phyloP scores from a whole-genome alignment of 495 filamentous ascomycete genomes.

The Penicillium cinerascens region DNA sequence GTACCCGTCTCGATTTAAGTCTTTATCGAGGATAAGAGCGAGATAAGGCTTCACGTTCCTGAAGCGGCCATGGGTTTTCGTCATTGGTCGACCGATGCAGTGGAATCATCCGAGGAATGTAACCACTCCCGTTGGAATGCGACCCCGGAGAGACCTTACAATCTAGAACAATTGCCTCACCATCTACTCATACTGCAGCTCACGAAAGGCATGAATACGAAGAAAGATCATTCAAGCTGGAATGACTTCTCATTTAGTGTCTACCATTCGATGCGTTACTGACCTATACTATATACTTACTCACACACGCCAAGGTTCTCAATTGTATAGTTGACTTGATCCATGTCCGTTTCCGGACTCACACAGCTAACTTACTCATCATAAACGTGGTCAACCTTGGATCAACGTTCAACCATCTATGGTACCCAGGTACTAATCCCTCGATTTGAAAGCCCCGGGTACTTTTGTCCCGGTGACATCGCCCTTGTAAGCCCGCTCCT shows the following conservation, averaged over 20 bases:
- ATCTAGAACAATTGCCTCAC: not conserved
- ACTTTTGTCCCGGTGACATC: not conserved
- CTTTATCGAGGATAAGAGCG: not conserved
- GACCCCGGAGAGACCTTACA: constrained; percentile 1
- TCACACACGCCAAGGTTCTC: not conserved
- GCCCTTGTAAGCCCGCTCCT: not conserved
- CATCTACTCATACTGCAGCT: not conserved
- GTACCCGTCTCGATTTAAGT: not conserved
- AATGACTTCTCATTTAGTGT: not conserved
- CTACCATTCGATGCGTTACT: not conserved
- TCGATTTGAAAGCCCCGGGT: not conserved
- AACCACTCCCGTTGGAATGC: constrained; percentile 16
- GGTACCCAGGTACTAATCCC: constrained; percentile 1
- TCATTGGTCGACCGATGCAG: constrained; percentile 11
- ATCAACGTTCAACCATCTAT: not conserved
- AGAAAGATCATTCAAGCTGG: too few species aligned
- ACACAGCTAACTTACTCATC: not conserved
- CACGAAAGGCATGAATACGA: not conserved
- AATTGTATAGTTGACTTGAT: not conserved
- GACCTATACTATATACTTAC: not conserved
- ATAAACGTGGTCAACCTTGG: not conserved
- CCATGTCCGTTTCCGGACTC: not conserved
- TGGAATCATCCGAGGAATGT: constrained; percentile 10
- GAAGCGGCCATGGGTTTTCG: not conserved
- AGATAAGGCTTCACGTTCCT: not conserved